phyloP scores from a whole-genome alignment of 208 protist genomes.

The Trypanosoma scelopori region DNA sequence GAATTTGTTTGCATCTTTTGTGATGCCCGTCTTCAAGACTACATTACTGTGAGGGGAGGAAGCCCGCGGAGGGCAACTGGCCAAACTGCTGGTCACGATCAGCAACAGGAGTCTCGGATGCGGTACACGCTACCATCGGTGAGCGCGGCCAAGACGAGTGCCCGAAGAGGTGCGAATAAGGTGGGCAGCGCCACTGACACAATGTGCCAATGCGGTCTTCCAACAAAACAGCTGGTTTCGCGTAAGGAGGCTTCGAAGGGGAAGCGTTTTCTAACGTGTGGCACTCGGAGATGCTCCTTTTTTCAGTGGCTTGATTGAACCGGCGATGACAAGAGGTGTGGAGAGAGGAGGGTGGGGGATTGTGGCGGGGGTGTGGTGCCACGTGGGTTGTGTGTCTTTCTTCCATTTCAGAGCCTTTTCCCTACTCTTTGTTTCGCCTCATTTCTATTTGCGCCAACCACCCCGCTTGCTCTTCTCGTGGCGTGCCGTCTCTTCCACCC shows the following conservation, averaged over 20 bases:
- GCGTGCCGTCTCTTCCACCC: background rate
- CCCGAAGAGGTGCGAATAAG: background rate
- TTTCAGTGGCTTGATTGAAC: slow-evolving; percentile 76
- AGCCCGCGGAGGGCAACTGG: background rate
- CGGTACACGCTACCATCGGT: slow-evolving; percentile 59
- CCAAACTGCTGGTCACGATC: background rate
- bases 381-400: background rate
- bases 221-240: slow-evolving; percentile 73
- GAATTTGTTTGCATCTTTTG: slow-evolving; percentile 80
- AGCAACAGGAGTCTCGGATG: slow-evolving; percentile 9
- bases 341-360: no score
- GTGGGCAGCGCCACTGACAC: slow-evolving; percentile 4
- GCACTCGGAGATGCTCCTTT: slow-evolving; percentile 60
- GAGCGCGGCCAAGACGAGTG: background rate
- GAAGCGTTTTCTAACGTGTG: slow-evolving; percentile 76
- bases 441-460: background rate
- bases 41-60: slow-evolving; percentile 62
- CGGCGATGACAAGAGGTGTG: no score
- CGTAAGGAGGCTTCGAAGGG: slow-evolving; percentile 69
- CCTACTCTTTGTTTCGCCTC: background rate
- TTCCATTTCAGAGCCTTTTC: slow-evolving; percentile 2
- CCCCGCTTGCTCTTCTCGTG: background rate
- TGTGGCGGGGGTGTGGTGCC: slow-evolving; percentile 1
- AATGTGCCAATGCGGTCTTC: slow-evolving; percentile 61
- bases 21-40: slow-evolving; percentile 75